phyloP scores from a whole-genome alignment of 371 early-diverging fungal species.

The Apophysomyces trapeziformis region DNA sequence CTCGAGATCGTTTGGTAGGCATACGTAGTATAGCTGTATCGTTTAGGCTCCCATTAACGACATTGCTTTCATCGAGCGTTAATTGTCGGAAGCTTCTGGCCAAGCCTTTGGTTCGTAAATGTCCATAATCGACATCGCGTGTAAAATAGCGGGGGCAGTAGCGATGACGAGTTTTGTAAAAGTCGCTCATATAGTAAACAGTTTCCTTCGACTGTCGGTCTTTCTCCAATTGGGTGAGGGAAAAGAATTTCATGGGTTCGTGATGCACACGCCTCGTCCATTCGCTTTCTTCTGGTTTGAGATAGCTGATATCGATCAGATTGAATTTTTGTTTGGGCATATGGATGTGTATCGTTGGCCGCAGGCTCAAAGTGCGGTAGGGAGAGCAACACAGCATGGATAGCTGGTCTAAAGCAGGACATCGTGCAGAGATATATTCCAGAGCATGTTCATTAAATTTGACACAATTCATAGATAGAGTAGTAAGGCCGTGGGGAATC shows the following conservation, averaged over 20 bases:
- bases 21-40: neutral
- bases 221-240: neutral
- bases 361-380: neutral
- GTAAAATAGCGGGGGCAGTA: neutral
- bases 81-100: neutral
- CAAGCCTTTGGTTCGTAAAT: neutral
- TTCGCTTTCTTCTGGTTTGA: slow-evolving; percentile 8
- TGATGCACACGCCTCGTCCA: neutral
- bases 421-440: slow-evolving; percentile 8
- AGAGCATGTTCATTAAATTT: slow-evolving; percentile 3
- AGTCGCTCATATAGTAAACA: slow-evolving; percentile 5
- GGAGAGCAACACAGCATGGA: slow-evolving; percentile 4
- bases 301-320: slow-evolving; percentile 1
- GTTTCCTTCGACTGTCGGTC: neutral
- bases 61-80: slow-evolving; percentile 1
- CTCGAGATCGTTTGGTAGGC: neutral
- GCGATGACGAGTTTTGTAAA: slow-evolving; percentile 7
- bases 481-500: neutral
- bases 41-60: neutral
- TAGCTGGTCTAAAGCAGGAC: neutral
- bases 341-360: slow-evolving; percentile 1
- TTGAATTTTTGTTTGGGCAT: slow-evolving; percentile 1
- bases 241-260: slow-evolving; percentile 8
- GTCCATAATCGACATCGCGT: slow-evolving; percentile 6
- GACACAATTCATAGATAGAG: slow-evolving; percentile 1